Evolutionary conservation across 805 yeast genomes (phyloP), one percentile per base, ranked within the genome.

Genomic region (Groenewaldozyma tartarivorans): DNA sequence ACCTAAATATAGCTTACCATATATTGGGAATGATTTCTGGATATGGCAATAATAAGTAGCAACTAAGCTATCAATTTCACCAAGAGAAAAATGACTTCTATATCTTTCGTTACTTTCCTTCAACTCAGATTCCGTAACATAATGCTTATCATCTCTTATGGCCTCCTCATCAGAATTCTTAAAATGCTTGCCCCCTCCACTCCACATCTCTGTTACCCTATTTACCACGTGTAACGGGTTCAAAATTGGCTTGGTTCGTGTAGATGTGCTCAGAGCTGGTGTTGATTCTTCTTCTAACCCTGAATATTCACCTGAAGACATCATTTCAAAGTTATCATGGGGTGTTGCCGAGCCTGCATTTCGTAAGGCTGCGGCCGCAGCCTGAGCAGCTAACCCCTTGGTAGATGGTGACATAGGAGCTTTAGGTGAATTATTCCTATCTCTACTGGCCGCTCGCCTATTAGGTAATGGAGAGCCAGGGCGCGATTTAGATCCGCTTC

Each of bases 1-100:
- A 0, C 94, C 84, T 9, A 90, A 51, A 56, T 86, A 86, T 2
- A 88, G 53, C 51, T 84, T 83, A 1, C 97, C 97, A 60, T 84
- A 87, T 1, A 78, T 64, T 1, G 95, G 95, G 16, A 85, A 62
- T 9, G 81, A 73, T 48, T 82, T 72, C 48, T 75, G 79, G 15
- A 86, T 54, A 59, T 83, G 78, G 1, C 80, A 69, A 52, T 74
- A 79, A 53, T 85, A 90, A 1, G 85, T 69, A 0, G 94, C 77
- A 0, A 79, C 58, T 35, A 88, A 62, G 3, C 54, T 56, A 31
- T 75, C 76, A 2, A 63, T 54, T 0, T 66, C 68, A 4, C 71
- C 67, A 7, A 88, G 62, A 0, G 87, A 74, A 50, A 90, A 90
- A 50, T 78, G 80, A 1, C 63, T 56, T 36, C 74, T 68, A 55